phyloP scores from a whole-genome alignment of 306 rosid genomes.

The Fagus sylvatica region DNA sequence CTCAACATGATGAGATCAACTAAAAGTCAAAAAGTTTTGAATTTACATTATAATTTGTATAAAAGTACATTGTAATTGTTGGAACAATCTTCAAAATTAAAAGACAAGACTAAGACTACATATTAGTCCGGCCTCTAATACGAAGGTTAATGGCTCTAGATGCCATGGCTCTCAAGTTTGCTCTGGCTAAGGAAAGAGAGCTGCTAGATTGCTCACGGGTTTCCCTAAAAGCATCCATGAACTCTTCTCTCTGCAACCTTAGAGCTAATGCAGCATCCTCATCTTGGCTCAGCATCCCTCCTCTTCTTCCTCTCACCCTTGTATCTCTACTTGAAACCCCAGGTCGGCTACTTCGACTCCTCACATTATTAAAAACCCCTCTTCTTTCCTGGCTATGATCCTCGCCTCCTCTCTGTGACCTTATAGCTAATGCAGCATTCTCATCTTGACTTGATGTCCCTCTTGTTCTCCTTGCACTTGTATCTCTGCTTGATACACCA shows the following conservation, averaged over 20 bases:
- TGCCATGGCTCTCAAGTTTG: slow-evolving; percentile 72
- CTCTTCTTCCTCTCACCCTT: slow-evolving; percentile 46
- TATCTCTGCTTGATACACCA: slow-evolving; percentile 31
- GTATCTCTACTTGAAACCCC: too few relatives aligned
- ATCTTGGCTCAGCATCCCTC: slow-evolving; percentile 54
- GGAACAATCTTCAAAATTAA: neutral
- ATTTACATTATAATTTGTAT: neutral
- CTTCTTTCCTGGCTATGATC: slow-evolving; percentile 15
- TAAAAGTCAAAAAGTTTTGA: too few relatives aligned
- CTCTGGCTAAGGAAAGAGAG: slow-evolving; percentile 46
- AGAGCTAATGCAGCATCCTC: slow-evolving; percentile 86
- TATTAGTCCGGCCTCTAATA: slow-evolving; percentile 30
- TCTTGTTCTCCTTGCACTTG: slow-evolving; percentile 42
- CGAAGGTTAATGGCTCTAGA: slow-evolving; percentile 60
- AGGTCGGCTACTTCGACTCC: slow-evolving; percentile 14
- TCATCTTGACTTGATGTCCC: slow-evolving; percentile 23
- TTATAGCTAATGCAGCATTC: slow-evolving; percentile 37
- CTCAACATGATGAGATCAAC: too few relatives aligned
- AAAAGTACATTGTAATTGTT: neutral
- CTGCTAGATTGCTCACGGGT: slow-evolving; percentile 37
- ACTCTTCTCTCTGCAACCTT: slow-evolving; percentile 89
- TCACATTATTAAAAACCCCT: slow-evolving; percentile 15
- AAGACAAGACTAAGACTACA: neutral
- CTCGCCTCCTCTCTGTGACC: slow-evolving; percentile 29
- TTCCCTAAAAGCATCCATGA: slow-evolving; percentile 59